Conservation (phyloP, 2,329 filamentous ascomycete genomes). For the Aspergillus ruber region DNA sequence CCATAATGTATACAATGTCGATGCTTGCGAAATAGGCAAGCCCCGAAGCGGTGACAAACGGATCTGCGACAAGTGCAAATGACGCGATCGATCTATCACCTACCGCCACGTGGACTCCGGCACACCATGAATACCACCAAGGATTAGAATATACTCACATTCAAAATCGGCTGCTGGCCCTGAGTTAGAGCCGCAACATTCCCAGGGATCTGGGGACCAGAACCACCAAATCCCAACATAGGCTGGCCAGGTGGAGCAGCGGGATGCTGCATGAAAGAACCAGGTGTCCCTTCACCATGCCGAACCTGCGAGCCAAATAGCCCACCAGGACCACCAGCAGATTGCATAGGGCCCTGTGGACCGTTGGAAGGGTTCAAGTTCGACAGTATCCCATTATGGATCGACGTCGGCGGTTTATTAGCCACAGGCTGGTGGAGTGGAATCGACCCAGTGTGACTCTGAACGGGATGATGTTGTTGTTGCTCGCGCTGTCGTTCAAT, state of each 20-base stretch:
- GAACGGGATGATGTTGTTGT: conserved; percentile 67
- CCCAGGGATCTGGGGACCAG: conserved; percentile 39
- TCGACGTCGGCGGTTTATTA: conserved; percentile 68
- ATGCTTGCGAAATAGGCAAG: background rate
- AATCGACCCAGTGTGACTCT: conserved; percentile 80
- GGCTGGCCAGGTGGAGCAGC: conserved; percentile 48
- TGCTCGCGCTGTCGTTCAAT: conserved; percentile 50
- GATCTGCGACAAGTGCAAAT: background rate
- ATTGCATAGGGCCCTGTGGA: conserved; percentile 50
- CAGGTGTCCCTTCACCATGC: conserved; percentile 48
- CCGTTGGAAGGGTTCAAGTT: conserved; percentile 57
- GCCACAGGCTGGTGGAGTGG: conserved; percentile 93
- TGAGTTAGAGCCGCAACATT: conserved; percentile 59
- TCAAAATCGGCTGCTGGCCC: conserved; percentile 76
- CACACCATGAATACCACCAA: background rate
- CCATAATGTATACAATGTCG: conserved; percentile 3
- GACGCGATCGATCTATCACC: background rate
- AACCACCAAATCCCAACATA: conserved; percentile 44
- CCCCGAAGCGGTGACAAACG: background rate
- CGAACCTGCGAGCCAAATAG: conserved; percentile 66
- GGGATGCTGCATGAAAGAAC: conserved; percentile 57
- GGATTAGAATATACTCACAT: conserved; percentile 39
- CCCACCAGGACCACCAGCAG: conserved; percentile 54
- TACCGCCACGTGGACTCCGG: background rate
- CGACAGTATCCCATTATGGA: conserved; percentile 81